These are phyloP conservation scores for Fusarium penzigii DNA, from an alignment of 2,329 filamentous ascomycete species.

Conservation along the genomic window DNA sequence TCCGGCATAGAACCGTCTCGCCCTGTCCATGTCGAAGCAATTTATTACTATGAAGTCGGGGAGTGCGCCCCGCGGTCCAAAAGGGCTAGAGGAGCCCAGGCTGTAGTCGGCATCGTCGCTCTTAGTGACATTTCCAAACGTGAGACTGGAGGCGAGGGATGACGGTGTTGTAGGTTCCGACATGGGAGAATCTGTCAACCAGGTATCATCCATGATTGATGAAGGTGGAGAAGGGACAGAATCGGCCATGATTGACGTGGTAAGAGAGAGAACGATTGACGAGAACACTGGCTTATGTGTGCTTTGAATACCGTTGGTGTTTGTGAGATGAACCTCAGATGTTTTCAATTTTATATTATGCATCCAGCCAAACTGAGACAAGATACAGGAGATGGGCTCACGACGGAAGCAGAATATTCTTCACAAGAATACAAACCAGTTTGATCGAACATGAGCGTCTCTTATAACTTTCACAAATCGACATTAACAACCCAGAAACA, in stretches of 20 bases:
- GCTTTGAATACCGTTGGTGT: neutral
- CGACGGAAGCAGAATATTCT: no score
- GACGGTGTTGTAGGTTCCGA: conserved; percentile 20
- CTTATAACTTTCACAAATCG: neutral
- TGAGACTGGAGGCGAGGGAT: conserved; percentile 16
- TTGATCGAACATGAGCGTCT: neutral
- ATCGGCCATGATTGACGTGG: neutral
- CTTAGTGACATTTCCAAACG: conserved; percentile 9
- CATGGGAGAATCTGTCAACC: conserved; percentile 10
- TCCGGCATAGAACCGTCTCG: conserved; percentile 22
- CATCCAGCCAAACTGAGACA: neutral
- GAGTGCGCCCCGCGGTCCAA: conserved; percentile 13
- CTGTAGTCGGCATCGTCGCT: neutral
- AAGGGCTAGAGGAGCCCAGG: conserved; percentile 2
- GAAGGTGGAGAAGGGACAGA: conserved; percentile 14
- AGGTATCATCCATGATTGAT: neutral
- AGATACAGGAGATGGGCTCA: neutral
- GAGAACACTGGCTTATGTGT: neutral
- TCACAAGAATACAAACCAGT: neutral
- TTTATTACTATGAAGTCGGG: conserved; percentile 26
- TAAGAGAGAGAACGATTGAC: neutral
- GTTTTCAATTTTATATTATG: neutral
- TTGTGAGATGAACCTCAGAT: neutral
- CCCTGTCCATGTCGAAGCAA: conserved; percentile 24
- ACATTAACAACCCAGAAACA: neutral